Evolutionary conservation across 2,329 filamentous ascomycete genomes (phyloP), one percentile per base, ranked within the genome.

Genomic region (Aspergillus sp.): DNA sequence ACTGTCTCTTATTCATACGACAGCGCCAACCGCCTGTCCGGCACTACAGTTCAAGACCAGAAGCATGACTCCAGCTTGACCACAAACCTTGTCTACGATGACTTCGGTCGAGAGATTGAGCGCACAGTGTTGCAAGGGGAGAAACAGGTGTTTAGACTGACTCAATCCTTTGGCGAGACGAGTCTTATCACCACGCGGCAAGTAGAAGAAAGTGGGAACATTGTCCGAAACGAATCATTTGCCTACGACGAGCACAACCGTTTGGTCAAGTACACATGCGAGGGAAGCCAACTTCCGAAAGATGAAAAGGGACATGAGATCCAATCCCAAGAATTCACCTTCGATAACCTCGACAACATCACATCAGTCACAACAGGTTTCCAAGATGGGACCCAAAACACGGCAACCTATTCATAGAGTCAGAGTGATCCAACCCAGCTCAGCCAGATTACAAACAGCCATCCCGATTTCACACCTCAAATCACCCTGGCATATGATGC

Each of bases 231-330:
- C 8, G 57, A 59, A 32, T 36, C 3, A 8, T 54, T 54, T 15
- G 7, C 13, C 19, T 59, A 59, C 21, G 57, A 59, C n/a, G 19
- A 25, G 11, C 50, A 36, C n/a, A 48, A 59, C 19, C 57, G 38
- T 21, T 19, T 59, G 19, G 17, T 23, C 8, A 36, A 41, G 5
- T 59, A 59, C 25, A 2, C n/a, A 10, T 59, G 57, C 10, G n/a
- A 49, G 11, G 57, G 57, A 5, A 32, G 15, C 10, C 39, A 48
- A 7, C 11, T 25, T n/a, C 39, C 57, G 1, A 8, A 13, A 10
- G 49, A 53, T 15, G 36, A 54, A 8, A 15, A 30, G 8, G 56
- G 56, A 8, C 36, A 58, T 36, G 4, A 25, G 15, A 25, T 58
- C 4, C 21, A 36, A 25, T n/a, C 13, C 1, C 56, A 58, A 19